Percentiles rank a stretch among this genome's conserved stretches.
Conservation (phyloP, 257 asterid species). For the Scutellaria minor region DNA sequence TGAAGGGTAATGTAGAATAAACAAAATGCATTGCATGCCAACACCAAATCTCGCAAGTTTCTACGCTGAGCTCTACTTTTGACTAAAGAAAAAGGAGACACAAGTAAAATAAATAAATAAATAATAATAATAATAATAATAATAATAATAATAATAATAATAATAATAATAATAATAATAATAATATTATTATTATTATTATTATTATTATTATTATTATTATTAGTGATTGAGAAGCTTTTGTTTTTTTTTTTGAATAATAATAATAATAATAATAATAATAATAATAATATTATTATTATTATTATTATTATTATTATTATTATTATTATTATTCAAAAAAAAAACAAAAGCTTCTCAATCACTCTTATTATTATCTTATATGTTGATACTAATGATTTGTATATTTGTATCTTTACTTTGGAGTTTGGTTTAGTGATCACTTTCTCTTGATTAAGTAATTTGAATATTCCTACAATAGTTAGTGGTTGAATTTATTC, state of each 20-base stretch:
- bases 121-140: too few species aligned
- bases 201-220: too few species aligned
- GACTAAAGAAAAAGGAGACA: conserved; percentile 22
- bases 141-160: too few species aligned
- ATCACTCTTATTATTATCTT: background rate
- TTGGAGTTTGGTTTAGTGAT: background rate
- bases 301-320: too few species aligned
- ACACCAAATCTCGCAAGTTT: conserved; percentile 53
- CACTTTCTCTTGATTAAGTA: background rate
- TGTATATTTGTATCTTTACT: background rate
- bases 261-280: too few species aligned
- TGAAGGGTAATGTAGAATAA: background rate
- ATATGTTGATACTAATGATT: background rate
- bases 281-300: too few species aligned
- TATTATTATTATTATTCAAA: too few species aligned
- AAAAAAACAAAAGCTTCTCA: conserved; percentile 23
- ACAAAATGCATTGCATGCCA: conserved; percentile 8
- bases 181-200: too few species aligned
- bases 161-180: too few species aligned
- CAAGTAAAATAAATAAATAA: background rate
- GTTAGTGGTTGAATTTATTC: background rate
- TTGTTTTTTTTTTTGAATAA: too few species aligned
- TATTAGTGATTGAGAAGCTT: too few species aligned
- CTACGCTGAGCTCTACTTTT: conserved; percentile 36
- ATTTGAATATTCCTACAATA: background rate